These are phyloP conservation scores for Penicillium maclennaniae DNA, from an alignment of 495 filamentous ascomycete genomes.

Conservation along the genomic window DNA sequence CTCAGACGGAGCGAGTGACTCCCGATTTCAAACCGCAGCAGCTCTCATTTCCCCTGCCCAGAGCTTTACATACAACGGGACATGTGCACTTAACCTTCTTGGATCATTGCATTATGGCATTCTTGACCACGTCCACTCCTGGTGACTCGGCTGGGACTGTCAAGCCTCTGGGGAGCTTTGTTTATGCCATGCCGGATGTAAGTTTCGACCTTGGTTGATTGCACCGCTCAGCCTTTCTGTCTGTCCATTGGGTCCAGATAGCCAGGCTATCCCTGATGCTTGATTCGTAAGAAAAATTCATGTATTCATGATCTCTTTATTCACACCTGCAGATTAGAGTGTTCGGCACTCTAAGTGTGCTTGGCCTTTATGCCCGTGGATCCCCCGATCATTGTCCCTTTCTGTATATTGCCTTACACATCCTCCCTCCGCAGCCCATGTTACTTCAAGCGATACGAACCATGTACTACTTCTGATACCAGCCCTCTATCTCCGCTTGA, in stretches of 20 bases:
- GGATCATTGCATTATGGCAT: slow-evolving; percentile 63
- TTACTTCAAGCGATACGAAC: not conserved
- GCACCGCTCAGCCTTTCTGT: not conserved
- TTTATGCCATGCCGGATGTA: slow-evolving; percentile 91
- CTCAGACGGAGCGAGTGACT: slow-evolving; percentile 16
- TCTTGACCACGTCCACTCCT: slow-evolving; percentile 67
- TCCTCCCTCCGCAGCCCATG: not conserved
- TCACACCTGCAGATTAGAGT: not conserved
- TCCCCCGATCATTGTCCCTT: not conserved
- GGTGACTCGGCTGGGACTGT: slow-evolving; percentile 47
- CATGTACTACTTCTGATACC: not conserved
- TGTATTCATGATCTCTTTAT: not conserved
- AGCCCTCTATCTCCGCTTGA: not conserved
- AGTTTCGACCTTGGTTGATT: slow-evolving; percentile 15
- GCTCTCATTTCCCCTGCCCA: slow-evolving; percentile 74
- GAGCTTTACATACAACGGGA: slow-evolving; percentile 69
- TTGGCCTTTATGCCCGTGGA: not conserved
- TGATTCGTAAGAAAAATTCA: not conserved
- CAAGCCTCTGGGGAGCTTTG: slow-evolving; percentile 63
- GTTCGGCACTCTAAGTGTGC: not conserved
- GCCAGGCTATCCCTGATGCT: not conserved
- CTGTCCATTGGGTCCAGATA: not conserved
- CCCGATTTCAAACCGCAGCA: slow-evolving; percentile 51
- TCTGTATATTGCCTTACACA: not conserved
- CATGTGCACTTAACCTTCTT: slow-evolving; percentile 73